A percentile compares a stretch with the other conserved stretches of the same genome.
Conservation (phyloP, 768 basidiomycete species). For the Royoungia palumana region DNA sequence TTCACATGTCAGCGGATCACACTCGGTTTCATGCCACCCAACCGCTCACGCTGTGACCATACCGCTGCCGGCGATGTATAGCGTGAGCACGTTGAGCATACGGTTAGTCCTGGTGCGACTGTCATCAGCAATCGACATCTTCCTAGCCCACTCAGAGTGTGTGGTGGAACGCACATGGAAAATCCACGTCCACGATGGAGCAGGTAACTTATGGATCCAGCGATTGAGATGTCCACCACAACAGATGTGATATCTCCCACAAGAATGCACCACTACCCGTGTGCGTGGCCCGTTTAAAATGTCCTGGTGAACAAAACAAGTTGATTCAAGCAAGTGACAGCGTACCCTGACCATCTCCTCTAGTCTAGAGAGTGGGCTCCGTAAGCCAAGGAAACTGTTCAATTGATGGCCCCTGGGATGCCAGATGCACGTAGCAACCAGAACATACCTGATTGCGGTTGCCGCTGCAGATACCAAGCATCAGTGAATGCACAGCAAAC, state of each 20-base stretch:
- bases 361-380: too few relatives aligned
- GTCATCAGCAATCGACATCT: not conserved
- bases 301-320: not conserved
- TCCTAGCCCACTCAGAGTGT: not conserved
- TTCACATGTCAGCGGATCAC: not conserved
- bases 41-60: not conserved
- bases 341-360: not conserved
- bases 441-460: not conserved
- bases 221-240: not conserved
- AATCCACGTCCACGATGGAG: not conserved
- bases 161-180: not conserved
- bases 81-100: not conserved
- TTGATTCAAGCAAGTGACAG: not conserved
- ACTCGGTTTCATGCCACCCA: not conserved
- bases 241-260: not conserved
- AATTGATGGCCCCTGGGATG: not conserved
- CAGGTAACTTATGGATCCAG: not conserved
- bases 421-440: not conserved
- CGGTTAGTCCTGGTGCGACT: not conserved
- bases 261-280: not conserved
- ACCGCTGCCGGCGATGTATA: conserved; percentile 1
- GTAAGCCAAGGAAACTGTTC: not conserved
- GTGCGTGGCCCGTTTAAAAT: not conserved
- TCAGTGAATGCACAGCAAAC: not conserved
- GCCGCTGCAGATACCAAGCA: not conserved